These are phyloP conservation scores for Tolypocladium amazonense DNA, from an alignment of 2,329 filamentous ascomycete genomes.

Conservation along the genomic window DNA sequence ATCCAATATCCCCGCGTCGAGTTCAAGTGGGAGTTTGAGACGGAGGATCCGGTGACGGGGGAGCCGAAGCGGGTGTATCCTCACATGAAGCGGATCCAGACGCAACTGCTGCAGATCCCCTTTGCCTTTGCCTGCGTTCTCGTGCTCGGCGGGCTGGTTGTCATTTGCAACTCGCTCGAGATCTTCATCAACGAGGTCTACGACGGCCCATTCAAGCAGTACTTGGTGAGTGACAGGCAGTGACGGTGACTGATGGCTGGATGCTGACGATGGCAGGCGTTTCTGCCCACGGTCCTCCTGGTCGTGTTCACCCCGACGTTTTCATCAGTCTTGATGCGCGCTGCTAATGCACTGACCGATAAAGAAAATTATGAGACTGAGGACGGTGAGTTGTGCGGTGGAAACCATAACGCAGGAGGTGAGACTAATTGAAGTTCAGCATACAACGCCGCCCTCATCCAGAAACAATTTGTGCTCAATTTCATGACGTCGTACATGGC, in stretches of 20 bases:
- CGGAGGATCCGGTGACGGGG: conserved; percentile 71
- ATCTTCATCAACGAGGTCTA: conserved; percentile 96
- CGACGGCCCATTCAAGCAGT: conserved; percentile 73
- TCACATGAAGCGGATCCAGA: conserved; percentile 59
- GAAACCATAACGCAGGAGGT: no score
- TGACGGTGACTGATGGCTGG: background rate
- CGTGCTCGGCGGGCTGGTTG: conserved; percentile 71
- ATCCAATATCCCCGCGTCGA: conserved; percentile 70
- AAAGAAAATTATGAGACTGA: conserved; percentile 89
- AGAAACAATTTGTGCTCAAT: conserved; percentile 92
- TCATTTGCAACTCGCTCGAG: conserved; percentile 81
- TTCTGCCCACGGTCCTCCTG: conserved; percentile 81
- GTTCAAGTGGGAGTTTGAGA: conserved; percentile 69
- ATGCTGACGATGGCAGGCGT: conserved; percentile 45
- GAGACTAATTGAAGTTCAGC: conserved; percentile 28
- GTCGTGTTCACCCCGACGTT: conserved; percentile 72
- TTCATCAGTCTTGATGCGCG: conserved; percentile 60
- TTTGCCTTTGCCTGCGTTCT: conserved; percentile 67
- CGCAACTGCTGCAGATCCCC: conserved; percentile 72
- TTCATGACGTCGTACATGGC: conserved; percentile 94
- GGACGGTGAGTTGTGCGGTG: conserved; percentile 37
- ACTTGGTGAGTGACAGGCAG: conserved; percentile 49
- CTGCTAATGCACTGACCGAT: conserved; percentile 68
- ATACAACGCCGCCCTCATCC: conserved; percentile 73
- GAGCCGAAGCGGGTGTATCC: conserved; percentile 70